These are phyloP conservation scores for Coriolopsis trogii DNA, from an alignment of 1,284 basidiomycete species.

Conservation along the genomic window DNA sequence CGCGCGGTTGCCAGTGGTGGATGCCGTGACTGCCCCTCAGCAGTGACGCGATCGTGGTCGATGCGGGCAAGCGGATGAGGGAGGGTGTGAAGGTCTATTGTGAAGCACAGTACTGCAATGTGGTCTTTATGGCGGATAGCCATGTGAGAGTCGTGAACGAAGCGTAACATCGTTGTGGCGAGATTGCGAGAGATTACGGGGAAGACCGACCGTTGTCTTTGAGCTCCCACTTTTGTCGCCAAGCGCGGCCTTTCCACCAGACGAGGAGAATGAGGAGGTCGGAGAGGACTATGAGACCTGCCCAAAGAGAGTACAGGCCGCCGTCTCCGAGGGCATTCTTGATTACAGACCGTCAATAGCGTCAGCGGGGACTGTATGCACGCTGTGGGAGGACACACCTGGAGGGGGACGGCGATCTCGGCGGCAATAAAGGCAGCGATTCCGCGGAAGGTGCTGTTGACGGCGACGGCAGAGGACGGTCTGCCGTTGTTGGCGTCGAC, in stretches of 20 bases:
- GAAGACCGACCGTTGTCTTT: conserved; percentile 30
- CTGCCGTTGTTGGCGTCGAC: conserved; percentile 80
- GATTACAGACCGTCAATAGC: too few species aligned
- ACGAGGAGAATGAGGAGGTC: conserved; percentile 58
- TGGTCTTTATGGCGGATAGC: too few species aligned
- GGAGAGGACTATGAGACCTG: conserved; percentile 56
- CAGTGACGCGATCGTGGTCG: too few species aligned
- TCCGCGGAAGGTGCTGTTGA: conserved; percentile 75
- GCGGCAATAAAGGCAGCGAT: conserved; percentile 69
- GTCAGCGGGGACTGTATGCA: too few species aligned
- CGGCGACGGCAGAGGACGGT: conserved; percentile 69
- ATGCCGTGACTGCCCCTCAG: too few species aligned
- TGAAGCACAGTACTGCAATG: too few species aligned
- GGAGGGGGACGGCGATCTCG: conserved; percentile 67
- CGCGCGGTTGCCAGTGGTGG: background rate
- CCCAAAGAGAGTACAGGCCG: conserved; percentile 77
- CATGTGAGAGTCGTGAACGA: too few species aligned
- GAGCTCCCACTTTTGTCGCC: conserved; percentile 40
- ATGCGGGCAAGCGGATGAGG: too few species aligned
- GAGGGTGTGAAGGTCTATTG: too few species aligned
- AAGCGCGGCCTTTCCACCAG: conserved; percentile 45
- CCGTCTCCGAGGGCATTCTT: conserved; percentile 65
- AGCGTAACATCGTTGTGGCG: too few species aligned
- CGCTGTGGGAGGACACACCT: too few species aligned
- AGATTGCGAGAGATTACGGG: too few species aligned